Evolutionary conservation across 208 protist species (phyloP).

Genomic region (Novymonas esmeraldas): DNA sequence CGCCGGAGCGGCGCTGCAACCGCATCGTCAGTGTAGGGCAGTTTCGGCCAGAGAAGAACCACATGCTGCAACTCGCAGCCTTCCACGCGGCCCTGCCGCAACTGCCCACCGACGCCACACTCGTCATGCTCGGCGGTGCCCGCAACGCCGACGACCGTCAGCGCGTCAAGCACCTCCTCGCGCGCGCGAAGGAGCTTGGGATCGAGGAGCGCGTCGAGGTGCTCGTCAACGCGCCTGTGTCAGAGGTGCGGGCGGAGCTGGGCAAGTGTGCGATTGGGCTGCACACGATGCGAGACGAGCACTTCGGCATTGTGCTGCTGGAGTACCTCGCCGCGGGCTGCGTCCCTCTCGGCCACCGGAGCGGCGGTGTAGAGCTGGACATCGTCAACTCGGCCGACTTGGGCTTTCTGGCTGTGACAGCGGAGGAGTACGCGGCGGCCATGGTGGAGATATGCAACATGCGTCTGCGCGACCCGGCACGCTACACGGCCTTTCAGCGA

Average conservation of each 20-base stretch:
- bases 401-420: constrained; percentile 89
- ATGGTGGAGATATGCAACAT: constrained; percentile 64
- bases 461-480: constrained; percentile 23
- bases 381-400: constrained; percentile 79
- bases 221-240: constrained; percentile 62
- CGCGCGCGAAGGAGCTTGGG: constrained; percentile 42
- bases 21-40: constrained; percentile 95
- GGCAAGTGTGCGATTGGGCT: constrained; percentile 86
- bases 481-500: constrained; percentile 44
- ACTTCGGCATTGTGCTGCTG: constrained; percentile 99
- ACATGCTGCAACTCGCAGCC: constrained; percentile 93
- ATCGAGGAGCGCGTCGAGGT: constrained; percentile 69
- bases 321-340: constrained; percentile 96
- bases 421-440: constrained; percentile 84
- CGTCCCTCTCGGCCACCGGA: constrained; percentile 93
- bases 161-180: constrained; percentile 60
- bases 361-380: constrained; percentile 94
- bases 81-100: constrained; percentile 62
- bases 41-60: constrained; percentile 98
- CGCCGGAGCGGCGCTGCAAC: constrained; percentile 39
- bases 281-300: constrained; percentile 99
- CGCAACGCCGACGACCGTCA: constrained; percentile 80
- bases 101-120: constrained; percentile 44
- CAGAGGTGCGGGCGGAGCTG: constrained; percentile 49
- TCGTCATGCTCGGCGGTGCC: constrained; percentile 90